Evolutionary conservation across 768 basidiomycete genomes (phyloP), one percentile per base, ranked within the genome.

Genomic region (Termitomyces sp.): DNA sequence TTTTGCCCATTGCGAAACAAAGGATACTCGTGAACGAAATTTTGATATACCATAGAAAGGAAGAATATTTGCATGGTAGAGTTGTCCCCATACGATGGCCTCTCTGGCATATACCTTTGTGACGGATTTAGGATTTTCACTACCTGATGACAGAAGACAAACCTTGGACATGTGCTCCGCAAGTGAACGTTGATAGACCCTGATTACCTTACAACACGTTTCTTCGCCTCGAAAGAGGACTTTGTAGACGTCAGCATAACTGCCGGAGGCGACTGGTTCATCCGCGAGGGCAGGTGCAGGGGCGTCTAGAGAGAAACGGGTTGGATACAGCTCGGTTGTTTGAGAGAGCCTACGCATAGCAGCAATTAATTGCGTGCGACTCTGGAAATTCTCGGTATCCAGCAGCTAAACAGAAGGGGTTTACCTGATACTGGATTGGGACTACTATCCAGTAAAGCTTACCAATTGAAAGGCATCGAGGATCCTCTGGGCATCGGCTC

Each of bases 21-120:
- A 68, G 35, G 67, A 65, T 22, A 72, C 28, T 49, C 70, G 63
- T 16, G 54, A 55, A 20, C 65, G 64, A 13, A 69, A 60, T 45
- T 63, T 63, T 63, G 70, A 68, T 20, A 70, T 50, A 6, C 74
- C 74, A 49, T 69, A 71, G 55, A 74, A 73, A 2, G 74, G 74
- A 20, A 74, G 64, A 18, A 72, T 55, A 44, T 44, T 44, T n/a
- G n/a, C n/a, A 44, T 44, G 42, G n/a, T 4, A 44, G 42, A 44
- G 42, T 44, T 74, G 73, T 13, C 69, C 67, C 74, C 71, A 75
- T 24, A 67, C 39, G 42, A 67, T 59, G 13, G 57, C 64, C 38
- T 67, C 66, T 15, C 49, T 48, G 2, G 62, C 60, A 36, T 58
- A 67, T 15, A 50, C 24, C 66, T 67, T 13, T 33, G 13, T 24